These are phyloP conservation scores for Colletotrichum tropicale DNA, from an alignment of 2,329 filamentous ascomycete species.

Conservation along the genomic window DNA sequence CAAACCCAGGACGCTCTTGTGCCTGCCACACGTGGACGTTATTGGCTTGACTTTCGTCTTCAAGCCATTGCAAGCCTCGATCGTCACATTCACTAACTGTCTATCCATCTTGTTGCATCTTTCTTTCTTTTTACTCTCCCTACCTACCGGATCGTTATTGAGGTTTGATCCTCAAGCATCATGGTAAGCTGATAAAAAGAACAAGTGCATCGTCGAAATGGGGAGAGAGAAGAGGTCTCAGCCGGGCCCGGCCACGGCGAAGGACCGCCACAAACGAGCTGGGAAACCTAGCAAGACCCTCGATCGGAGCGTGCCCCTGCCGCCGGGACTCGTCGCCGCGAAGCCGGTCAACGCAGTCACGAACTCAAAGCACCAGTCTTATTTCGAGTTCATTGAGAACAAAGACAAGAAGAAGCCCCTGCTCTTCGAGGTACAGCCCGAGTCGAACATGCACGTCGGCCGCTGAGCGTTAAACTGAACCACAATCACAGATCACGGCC, in stretches of 20 bases:
- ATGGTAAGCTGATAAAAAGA: conserved; percentile 18
- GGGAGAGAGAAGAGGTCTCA: conserved; percentile 22
- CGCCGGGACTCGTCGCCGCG: conserved; percentile 36
- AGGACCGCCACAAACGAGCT: conserved; percentile 18
- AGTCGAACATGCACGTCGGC: neutral
- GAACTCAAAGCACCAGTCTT: conserved; percentile 63
- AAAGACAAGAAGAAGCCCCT: conserved; percentile 69
- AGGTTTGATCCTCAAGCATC: neutral
- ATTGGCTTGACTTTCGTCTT: conserved; percentile 1
- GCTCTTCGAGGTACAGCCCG: conserved; percentile 58
- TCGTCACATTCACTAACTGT: conserved; percentile 6
- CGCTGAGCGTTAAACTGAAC: neutral
- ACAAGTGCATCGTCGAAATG: conserved; percentile 10
- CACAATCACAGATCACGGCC: conserved; percentile 52
- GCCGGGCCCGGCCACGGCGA: conserved; percentile 16
- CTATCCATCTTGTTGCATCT: neutral
- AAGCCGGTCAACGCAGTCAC: conserved; percentile 37
- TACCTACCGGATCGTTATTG: neutral
- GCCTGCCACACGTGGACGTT: neutral
- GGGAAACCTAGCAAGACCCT: conserved; percentile 10
- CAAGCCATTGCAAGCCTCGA: neutral
- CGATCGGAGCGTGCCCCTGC: conserved; percentile 36
- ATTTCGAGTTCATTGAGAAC: conserved; percentile 70
- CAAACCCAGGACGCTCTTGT: neutral
- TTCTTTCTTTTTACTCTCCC: neutral